Evolutionary conservation across 345 rosid species (phyloP).

Genomic region (Alliaria petiolata): DNA sequence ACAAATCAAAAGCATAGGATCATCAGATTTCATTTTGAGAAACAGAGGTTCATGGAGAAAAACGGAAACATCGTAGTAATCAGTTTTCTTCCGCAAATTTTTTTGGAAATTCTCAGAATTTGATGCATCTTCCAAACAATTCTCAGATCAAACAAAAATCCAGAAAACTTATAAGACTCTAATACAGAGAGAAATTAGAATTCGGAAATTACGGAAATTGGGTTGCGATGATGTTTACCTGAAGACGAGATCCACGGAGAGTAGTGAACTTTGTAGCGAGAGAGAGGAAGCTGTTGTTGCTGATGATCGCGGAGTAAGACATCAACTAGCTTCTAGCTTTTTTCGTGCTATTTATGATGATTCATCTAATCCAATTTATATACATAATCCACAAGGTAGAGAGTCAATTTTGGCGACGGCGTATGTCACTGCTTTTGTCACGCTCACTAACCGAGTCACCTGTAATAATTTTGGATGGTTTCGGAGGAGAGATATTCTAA

Average conservation of each 20-base stretch:
- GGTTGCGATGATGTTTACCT: conserved; percentile 14
- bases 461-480: neutral
- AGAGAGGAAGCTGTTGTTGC: conserved; percentile 17
- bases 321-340: conserved; percentile 7
- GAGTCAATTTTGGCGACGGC: conserved; percentile 14
- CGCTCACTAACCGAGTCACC: conserved; percentile 4
- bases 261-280: conserved; percentile 12
- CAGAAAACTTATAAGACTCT: neutral
- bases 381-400: neutral
- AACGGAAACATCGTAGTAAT: neutral
- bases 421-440: conserved; percentile 31
- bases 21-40: neutral
- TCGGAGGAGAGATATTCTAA: neutral
- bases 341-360: neutral
- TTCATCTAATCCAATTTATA: neutral
- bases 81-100: neutral
- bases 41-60: neutral
- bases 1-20: neutral
- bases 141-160: neutral
- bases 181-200: neutral
- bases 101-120: neutral
- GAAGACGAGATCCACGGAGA: conserved; percentile 29
- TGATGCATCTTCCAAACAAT: neutral
- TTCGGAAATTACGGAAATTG: neutral
- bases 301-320: conserved; percentile 22